Percentiles rank a stretch among this genome's conserved stretches.
Conservation (phyloP, 257 asterid genomes). For the Dorcoceras hygrometricum region DNA sequence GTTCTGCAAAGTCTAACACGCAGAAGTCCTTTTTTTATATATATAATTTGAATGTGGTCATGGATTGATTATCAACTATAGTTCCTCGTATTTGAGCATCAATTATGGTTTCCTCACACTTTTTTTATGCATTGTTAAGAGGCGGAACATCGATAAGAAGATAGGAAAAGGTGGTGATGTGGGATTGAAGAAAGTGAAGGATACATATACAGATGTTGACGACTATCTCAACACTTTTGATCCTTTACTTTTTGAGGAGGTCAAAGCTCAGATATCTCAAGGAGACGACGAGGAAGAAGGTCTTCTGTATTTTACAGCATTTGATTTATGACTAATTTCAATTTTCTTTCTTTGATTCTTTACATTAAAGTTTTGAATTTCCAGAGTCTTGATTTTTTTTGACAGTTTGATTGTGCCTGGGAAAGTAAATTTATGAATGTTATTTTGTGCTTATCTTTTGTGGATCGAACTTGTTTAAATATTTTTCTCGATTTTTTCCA, state of each 20-base stretch:
- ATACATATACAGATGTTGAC: slow-evolving; percentile 64
- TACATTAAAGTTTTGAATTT: neutral
- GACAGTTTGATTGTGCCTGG: slow-evolving; percentile 6
- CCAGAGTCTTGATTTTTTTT: slow-evolving; percentile 1
- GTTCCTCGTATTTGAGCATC: neutral
- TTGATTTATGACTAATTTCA: neutral
- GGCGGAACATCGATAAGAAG: slow-evolving; percentile 33
- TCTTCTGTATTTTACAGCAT: slow-evolving; percentile 17
- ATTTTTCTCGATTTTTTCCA: slow-evolving; percentile 3
- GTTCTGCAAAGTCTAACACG: neutral
- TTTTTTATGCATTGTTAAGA: slow-evolving; percentile 20
- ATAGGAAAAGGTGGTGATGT: slow-evolving; percentile 32
- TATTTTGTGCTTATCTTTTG: slow-evolving; percentile 2
- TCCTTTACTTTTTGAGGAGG: slow-evolving; percentile 96
- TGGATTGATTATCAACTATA: slow-evolving; percentile 4
- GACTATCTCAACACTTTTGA: slow-evolving; percentile 74
- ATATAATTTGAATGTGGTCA: neutral
- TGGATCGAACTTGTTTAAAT: slow-evolving; percentile 12
- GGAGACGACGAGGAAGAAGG: slow-evolving; percentile 66
- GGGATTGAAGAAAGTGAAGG: slow-evolving; percentile 62
- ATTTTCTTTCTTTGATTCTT: slow-evolving; percentile 1
- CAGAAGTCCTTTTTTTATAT: neutral
- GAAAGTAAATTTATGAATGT: slow-evolving; percentile 12
- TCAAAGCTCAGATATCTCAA: slow-evolving; percentile 75
- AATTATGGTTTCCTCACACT: neutral